Base-by-base conservation (phyloP, 2,329 filamentous ascomycete genomes). In the Coniochaeta sp. region DNA sequence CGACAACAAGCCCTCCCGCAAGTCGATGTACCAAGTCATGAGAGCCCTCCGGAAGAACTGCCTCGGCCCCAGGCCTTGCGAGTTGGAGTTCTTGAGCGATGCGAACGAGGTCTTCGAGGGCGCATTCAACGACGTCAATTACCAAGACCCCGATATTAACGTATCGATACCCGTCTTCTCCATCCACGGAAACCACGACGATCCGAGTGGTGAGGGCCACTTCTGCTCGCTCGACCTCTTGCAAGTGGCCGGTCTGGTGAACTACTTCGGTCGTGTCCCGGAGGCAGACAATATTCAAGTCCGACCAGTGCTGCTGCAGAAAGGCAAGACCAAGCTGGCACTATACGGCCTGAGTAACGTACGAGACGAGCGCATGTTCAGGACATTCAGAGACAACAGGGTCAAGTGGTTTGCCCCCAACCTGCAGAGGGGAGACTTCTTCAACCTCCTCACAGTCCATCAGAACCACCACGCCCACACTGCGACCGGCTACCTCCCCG, bases 11-110 rank as follows among this genome's bases (percentile, higher is more conserved):
- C 95, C 94, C 3, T 96, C 91, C 7, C 83, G 94, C 54, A 96
- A 96, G 65, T 86, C 91, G 26, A 89, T 99, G 81, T 97, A 94
- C 66, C 90, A 99, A 65, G 94, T 99, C 55, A 97, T 97, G 90
- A 85, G 90, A 28, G 94, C 89, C 2, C 77, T 99, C 27, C 85
- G 94, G 50, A 87, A 91, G 76, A 96, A 96, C 65, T 97, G 94
- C 64, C 81, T 95, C 5, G 94, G 95, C 31, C 89, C 95, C 71
- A 96, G 95, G 64, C 94, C 94, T 0, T 97, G 92, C 65, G 89
- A 96, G 67, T 77, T 99, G 54, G 89, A 99, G 68, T 91, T 97
- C 69, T 77, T 99, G 42, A 95, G 91, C 64, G 94, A 99, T 68
- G 90, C 89, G 7, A 90, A 85, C 59, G 88, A 95, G 61, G 89